phyloP scores from a whole-genome alignment of 164 flowering plant genomes.

The Houttuynia cordata region DNA sequence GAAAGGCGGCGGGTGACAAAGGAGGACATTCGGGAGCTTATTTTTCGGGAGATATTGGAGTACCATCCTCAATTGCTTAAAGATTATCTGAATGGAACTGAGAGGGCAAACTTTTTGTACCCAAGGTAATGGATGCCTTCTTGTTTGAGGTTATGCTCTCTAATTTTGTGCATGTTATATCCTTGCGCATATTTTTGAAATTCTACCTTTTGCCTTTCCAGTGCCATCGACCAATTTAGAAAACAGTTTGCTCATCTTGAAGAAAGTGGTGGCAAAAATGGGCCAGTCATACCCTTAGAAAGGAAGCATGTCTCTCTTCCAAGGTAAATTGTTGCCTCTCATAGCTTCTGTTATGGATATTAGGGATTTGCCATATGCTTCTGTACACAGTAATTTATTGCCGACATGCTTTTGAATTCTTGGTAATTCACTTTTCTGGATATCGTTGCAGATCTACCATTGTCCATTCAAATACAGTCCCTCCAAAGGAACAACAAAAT shows the following conservation, averaged over 20 bases:
- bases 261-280: slow-evolving; percentile 70
- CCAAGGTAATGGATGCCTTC: slow-evolving; percentile 46
- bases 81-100: slow-evolving; percentile 72
- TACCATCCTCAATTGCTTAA: slow-evolving; percentile 85
- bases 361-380: no score
- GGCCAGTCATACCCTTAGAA: slow-evolving; percentile 57
- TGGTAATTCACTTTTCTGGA: background rate
- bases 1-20: slow-evolving; percentile 81
- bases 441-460: slow-evolving; percentile 49
- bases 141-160: no score
- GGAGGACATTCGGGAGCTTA: slow-evolving; percentile 77
- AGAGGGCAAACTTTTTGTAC: slow-evolving; percentile 73
- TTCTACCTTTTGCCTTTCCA: slow-evolving; percentile 16
- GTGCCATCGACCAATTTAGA: slow-evolving; percentile 84
- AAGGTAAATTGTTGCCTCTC: slow-evolving; percentile 29
- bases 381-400: background rate
- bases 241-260: slow-evolving; percentile 90
- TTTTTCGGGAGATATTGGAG: slow-evolving; percentile 81
- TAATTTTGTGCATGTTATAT: background rate
- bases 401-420: background rate
- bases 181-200: background rate
- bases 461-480: slow-evolving; percentile 54
- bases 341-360: no score
- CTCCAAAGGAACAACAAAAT: slow-evolving; percentile 38
- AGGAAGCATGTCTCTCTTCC: slow-evolving; percentile 88